Evolutionary conservation across 495 filamentous ascomycete species (phyloP), one percentile per base, ranked within the genome.

Genomic region (Annulohypoxylon moriforme): DNA sequence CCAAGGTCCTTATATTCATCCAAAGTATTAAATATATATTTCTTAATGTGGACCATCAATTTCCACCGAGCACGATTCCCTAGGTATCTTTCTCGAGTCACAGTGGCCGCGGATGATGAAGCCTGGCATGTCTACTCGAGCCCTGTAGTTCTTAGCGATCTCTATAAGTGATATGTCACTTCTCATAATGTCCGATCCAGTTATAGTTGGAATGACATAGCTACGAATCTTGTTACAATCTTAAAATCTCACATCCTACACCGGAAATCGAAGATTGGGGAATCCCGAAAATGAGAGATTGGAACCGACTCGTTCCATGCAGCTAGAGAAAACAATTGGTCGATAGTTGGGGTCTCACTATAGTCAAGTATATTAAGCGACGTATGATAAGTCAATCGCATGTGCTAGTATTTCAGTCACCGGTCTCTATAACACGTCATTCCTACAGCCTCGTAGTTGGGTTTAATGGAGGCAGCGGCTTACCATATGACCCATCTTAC

Each of bases 141-240:
- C 22, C 31, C 60, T 61, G 1, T 9, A 18, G 0, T 10, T 22
- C 33, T 25, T 24, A 36, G 36, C 22, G 16, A 56, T 42, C 33
- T 6, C 44, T 46, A 22, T 20, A 46, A 2, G 60, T 64, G 67
- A 69, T 64, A 64, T 42, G 25, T 69, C 67, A 64, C 42, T 52
- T 64, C 22, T 64, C 34, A 7, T 13, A 29, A 29, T 59, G 27
- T 57, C 16, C 52, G 52, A 69, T 69, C 33, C 50, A 7, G 31
- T n/a, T 16, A 44, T 38, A 20, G 42, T 24, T 14, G 44, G 22
- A n/a, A 29, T 20, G 20, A 24, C 22, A 40, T 27, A 9, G 40
- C 4, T 4, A 33, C 11, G 27, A 60, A 7, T 31, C 34, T 24
- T 29, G 50, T 27, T 18, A 5, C n/a, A 34, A 57, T 14, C n/a